Conservation (phyloP, 1,284 basidiomycete genomes). For the Papiliotrema flavescens region DNA sequence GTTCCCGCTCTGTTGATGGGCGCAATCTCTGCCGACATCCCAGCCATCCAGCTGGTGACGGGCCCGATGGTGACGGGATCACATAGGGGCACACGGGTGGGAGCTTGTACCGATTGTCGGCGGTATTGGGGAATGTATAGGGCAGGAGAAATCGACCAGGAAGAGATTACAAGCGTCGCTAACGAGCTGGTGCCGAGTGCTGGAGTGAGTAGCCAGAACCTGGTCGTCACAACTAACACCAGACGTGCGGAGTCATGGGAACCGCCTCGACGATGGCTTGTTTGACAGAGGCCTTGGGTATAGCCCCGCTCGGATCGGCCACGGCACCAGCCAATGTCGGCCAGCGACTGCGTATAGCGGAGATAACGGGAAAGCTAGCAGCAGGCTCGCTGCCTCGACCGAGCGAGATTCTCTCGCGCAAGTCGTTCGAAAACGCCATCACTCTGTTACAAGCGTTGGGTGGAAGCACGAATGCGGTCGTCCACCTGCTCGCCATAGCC, state of each 20-base stretch:
- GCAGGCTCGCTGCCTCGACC: constrained; percentile 31
- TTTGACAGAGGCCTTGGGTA: constrained; percentile 42
- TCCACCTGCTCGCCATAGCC: constrained; percentile 52
- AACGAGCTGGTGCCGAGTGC: constrained; percentile 42
- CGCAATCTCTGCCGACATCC: constrained; percentile 42
- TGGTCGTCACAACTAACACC: background rate
- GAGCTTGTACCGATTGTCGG: constrained; percentile 46
- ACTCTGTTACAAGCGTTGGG: constrained; percentile 50
- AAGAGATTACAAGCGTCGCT: constrained; percentile 42
- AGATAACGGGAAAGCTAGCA: constrained; percentile 32
- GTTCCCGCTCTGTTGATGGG: constrained; percentile 48
- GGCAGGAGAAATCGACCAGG: constrained; percentile 41
- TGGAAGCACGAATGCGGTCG: constrained; percentile 51
- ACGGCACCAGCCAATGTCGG: constrained; percentile 39
- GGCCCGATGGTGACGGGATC: constrained; percentile 46
- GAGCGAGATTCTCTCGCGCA: constrained; percentile 46
- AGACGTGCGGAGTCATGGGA: constrained; percentile 48
- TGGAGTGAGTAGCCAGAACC: constrained; percentile 24
- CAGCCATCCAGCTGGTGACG: constrained; percentile 42
- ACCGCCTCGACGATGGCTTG: constrained; percentile 48
- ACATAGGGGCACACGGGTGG: constrained; percentile 38
- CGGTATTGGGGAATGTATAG: constrained; percentile 44
- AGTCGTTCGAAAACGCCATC: constrained; percentile 52
- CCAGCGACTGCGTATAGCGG: constrained; percentile 41
- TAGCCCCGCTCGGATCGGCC: constrained; percentile 41